A percentile compares a stretch with the other conserved stretches of the same genome.
Conservation (phyloP, 2,329 filamentous ascomycete genomes). For the Taxawa tesnikishii region DNA sequence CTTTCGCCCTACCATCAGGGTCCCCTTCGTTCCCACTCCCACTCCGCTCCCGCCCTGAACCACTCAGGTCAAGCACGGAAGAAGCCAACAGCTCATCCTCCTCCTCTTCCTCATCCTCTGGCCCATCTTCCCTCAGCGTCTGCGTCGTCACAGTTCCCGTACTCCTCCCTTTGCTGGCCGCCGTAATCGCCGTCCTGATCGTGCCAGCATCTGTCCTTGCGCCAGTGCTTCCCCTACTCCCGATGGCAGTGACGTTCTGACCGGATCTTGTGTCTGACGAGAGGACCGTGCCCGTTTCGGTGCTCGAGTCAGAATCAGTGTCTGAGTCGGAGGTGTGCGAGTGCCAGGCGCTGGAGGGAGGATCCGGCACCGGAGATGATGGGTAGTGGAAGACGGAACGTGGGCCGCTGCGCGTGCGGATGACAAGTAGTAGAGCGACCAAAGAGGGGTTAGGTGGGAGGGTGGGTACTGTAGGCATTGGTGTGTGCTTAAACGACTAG, state of each 20-base stretch:
- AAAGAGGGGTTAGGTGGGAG: conserved; percentile 43
- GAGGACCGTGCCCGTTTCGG: not conserved
- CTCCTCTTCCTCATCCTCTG: conserved; percentile 10
- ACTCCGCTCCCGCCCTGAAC: not conserved
- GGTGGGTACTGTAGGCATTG: conserved; percentile 8
- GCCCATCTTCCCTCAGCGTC: conserved; percentile 8
- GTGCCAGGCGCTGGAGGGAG: not conserved
- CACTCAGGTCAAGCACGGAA: too few species aligned
- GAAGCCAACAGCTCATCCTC: conserved; percentile 6
- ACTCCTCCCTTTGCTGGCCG: conserved; percentile 2
- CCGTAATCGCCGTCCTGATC: not conserved
- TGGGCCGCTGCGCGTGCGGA: conserved; percentile 66
- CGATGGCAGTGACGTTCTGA: not conserved
- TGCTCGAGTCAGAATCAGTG: not conserved
- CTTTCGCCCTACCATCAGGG: conserved; percentile 1
- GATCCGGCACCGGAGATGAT: conserved; percentile 31
- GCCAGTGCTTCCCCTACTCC: not conserved
- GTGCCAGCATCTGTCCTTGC: conserved; percentile 1
- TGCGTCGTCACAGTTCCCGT: too few species aligned
- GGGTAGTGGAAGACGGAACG: conserved; percentile 82
- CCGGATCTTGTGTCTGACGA: conserved; percentile 2
- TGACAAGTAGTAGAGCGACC: conserved; percentile 61
- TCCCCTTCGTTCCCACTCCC: conserved; percentile 3
- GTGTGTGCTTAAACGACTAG: too few species aligned
- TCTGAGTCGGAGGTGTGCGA: not conserved